A percentile compares a stretch with the other conserved stretches of the same genome.
phyloP scores from a whole-genome alignment of 306 rosid species.

The Ormosia semicastrata region DNA sequence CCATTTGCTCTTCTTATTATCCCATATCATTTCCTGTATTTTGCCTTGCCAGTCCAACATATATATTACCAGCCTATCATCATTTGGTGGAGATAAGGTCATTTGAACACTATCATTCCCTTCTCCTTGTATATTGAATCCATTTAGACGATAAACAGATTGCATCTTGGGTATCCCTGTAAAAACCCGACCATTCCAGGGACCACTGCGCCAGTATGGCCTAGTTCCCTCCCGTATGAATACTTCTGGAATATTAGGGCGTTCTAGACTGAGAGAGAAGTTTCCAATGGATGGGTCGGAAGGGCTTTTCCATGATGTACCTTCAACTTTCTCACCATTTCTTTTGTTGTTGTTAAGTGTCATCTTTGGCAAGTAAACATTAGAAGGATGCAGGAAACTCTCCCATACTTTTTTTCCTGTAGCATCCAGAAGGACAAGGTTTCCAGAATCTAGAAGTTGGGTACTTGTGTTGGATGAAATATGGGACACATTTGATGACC shows the following conservation, averaged over 20 bases:
- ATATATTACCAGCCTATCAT: not conserved
- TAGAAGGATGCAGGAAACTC: not conserved
- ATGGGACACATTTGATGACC: not conserved
- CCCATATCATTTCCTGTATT: not conserved
- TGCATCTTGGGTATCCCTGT: slow-evolving; percentile 20
- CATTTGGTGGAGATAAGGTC: no score
- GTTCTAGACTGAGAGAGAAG: not conserved
- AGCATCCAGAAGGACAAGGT: not conserved
- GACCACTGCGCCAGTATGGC: slow-evolving; percentile 39
- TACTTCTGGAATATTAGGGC: not conserved
- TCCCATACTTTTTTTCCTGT: not conserved
- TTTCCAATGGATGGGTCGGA: not conserved
- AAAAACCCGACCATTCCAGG: slow-evolving; percentile 38
- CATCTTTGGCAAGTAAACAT: not conserved
- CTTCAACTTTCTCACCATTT: not conserved
- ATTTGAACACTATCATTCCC: not conserved
- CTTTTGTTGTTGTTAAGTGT: not conserved
- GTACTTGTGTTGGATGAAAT: not conserved
- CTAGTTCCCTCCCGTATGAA: slow-evolving; percentile 14
- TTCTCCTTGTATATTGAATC: not conserved
- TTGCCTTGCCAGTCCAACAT: slow-evolving; percentile 21
- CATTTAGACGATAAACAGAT: not conserved
- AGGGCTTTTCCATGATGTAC: not conserved
- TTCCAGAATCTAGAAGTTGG: not conserved
- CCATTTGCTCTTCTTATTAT: not conserved